Base-by-base conservation (phyloP, 2,329 filamentous ascomycete species). In the Microdochium paspali region DNA sequence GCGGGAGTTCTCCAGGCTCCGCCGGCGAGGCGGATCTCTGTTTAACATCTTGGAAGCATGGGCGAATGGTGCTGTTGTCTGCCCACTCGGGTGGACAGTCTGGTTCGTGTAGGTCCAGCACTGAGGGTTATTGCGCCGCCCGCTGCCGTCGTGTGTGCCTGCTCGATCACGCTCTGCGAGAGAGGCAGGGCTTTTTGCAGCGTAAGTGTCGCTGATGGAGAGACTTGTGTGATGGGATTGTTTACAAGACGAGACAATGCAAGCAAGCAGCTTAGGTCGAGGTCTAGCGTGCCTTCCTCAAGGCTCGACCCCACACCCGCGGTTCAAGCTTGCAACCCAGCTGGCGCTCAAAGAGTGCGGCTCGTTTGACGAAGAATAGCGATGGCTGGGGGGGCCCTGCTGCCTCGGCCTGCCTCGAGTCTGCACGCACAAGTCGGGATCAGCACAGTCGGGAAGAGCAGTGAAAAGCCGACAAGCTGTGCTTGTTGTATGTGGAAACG, bases 1-100 rank as follows among this genome's bases (percentile, higher is more conserved):
- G 61, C 72, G 68, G 60, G 70, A 70, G 67, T 70, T 70, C 56
- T 78, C 76, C 48, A 72, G 73, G 66, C 75, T 79, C 67, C 75
- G 72, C 58, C 71, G 73, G 62, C 74, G 74, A 64, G 70, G 66
- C 59, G 73, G 58, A 70, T 67, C 71, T 68, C 60, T 52, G 30
- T 56, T 55, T 73, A 77, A 73, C 73, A 74, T 78, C 61, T 60
- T 67, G 55, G 60, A 54, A 54, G 56, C 51, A 46, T 53, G 47
- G 50, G 51, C 50, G 48, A 48, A 45, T 48, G 51, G 49, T 35
- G 51, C 54, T 50, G 47, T 45, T 44, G 47, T 30, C 47, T 53
- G 53, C 49, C 54, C 52, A 58, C 55, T 51, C 52, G 54, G 48
- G 47, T 32, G 45, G n/a, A 47, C 50, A 50, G 50, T 52, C 46